Evolutionary conservation across 1,284 basidiomycete species (phyloP).

Genomic region (Pseudozyma thailandica): DNA sequence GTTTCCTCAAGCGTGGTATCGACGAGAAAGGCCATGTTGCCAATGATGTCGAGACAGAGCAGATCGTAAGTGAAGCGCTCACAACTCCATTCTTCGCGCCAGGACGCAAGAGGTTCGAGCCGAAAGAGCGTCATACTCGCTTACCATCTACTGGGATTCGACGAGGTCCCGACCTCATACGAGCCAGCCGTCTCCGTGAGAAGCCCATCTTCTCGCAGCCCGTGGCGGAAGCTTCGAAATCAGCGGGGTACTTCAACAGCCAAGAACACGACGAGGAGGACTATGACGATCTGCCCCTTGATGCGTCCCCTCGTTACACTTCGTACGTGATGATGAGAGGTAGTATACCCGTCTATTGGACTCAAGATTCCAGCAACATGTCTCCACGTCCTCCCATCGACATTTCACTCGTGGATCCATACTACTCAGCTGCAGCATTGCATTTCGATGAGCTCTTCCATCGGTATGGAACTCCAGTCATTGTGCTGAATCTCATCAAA

Average conservation of each 20-base stretch:
- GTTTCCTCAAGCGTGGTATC: conserved; percentile 93
- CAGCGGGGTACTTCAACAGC: too few species aligned
- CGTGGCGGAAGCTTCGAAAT: neutral
- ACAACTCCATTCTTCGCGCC: conserved; percentile 73
- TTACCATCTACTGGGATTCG: conserved; percentile 3
- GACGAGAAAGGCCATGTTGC: conserved; percentile 93
- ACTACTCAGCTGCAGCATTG: conserved; percentile 88
- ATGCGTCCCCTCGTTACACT: conserved; percentile 80
- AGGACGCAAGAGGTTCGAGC: conserved; percentile 24
- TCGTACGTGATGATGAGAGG: conserved; percentile 97
- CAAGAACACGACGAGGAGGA: conserved; percentile 29
- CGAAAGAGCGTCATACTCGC: conserved; percentile 12
- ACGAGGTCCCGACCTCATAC: conserved; percentile 17
- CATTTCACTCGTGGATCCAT: conserved; percentile 88
- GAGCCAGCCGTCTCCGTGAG: conserved; percentile 32
- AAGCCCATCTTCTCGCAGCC: conserved; percentile 15
- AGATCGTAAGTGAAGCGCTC: conserved; percentile 93
- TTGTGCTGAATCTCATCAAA: conserved; percentile 90
- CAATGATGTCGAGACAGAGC: conserved; percentile 99
- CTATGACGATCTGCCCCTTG: conserved; percentile 22
- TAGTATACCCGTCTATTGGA: conserved; percentile 95
- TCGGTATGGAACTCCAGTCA: conserved; percentile 89
- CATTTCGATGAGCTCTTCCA: conserved; percentile 94
- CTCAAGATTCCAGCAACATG: conserved; percentile 90
- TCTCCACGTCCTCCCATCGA: conserved; percentile 93